Percentiles rank a stretch among this genome's conserved stretches.
phyloP scores from a whole-genome alignment of 441 rosid species.

The Syzygium malaccense region DNA sequence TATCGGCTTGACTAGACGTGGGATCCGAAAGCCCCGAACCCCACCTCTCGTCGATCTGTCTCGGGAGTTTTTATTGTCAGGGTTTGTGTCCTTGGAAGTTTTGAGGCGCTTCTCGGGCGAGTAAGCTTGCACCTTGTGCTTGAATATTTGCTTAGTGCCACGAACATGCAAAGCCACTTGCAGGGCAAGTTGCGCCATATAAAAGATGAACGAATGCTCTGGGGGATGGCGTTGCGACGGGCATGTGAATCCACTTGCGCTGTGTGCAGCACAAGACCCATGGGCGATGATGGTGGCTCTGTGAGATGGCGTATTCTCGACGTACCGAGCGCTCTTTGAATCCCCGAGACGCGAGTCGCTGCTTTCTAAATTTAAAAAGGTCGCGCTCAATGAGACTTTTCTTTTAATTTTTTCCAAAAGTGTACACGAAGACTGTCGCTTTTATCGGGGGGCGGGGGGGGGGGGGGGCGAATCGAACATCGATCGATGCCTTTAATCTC shows the following conservation, averaged over 20 bases:
- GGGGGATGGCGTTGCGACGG: neutral
- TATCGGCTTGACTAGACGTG: neutral
- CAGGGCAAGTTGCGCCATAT: neutral
- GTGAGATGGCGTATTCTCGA: neutral
- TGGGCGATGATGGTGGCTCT: neutral
- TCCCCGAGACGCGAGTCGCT: neutral
- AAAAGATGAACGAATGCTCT: neutral
- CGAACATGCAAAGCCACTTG: neutral
- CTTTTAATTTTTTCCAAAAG: neutral
- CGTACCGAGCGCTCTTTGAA: neutral
- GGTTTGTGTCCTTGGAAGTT: neutral
- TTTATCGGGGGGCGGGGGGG: neutral
- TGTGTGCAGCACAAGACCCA: neutral
- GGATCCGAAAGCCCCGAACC: neutral
- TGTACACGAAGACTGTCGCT: neutral
- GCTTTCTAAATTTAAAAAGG: neutral
- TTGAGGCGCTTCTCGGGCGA: neutral
- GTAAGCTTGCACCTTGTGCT: neutral
- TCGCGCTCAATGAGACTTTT: neutral
- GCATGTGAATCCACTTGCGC: neutral
- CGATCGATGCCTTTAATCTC: neutral
- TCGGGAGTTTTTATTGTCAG: neutral
- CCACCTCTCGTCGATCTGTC: neutral
- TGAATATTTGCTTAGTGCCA: neutral
- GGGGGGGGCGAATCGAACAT: too few relatives aligned